These are phyloP conservation scores for Zymoseptoria passerinii DNA, from an alignment of 2,329 filamentous ascomycete species.

Conservation along the genomic window DNA sequence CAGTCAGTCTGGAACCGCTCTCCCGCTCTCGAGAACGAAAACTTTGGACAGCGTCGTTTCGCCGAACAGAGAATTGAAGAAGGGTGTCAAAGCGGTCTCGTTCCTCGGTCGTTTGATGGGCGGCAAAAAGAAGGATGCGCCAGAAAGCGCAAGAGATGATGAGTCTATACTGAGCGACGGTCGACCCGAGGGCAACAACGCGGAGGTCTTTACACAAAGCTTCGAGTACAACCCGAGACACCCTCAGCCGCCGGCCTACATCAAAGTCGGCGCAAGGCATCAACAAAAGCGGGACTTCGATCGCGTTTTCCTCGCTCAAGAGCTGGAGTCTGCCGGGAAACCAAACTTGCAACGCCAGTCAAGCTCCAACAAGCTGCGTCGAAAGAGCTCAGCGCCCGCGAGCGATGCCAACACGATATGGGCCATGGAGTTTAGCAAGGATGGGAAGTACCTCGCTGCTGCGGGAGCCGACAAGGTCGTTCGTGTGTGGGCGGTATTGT, in stretches of 20 bases:
- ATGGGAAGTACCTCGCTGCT: slow-evolving; percentile 85
- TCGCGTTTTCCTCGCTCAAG: slow-evolving; percentile 82
- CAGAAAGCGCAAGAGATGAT: slow-evolving; percentile 37
- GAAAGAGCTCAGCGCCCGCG: slow-evolving; percentile 37
- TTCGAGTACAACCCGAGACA: slow-evolving; percentile 74
- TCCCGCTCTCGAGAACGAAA: slow-evolving; percentile 14
- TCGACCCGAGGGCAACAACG: slow-evolving; percentile 71
- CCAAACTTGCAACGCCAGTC: slow-evolving; percentile 15
- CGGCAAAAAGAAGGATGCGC: slow-evolving; percentile 58
- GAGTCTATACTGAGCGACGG: slow-evolving; percentile 58
- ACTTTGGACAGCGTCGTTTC: slow-evolving; percentile 11
- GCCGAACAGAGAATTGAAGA: slow-evolving; percentile 51
- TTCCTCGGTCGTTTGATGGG: slow-evolving; percentile 83
- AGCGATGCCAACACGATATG: slow-evolving; percentile 56
- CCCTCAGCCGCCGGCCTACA: slow-evolving; percentile 84
- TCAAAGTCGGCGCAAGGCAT: slow-evolving; percentile 71
- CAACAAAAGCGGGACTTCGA: slow-evolving; percentile 79
- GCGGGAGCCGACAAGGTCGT: slow-evolving; percentile 82
- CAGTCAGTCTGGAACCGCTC: slow-evolving; percentile 10
- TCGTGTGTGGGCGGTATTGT: slow-evolving; percentile 80
- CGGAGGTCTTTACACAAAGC: slow-evolving; percentile 69
- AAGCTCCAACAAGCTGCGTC: slow-evolving; percentile 24
- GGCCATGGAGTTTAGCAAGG: slow-evolving; percentile 86
- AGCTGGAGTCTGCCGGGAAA: slow-evolving; percentile 44
- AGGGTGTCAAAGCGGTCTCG: slow-evolving; percentile 69